Evolutionary conservation across 148 eudicot species (phyloP).

Genomic region (Rhododendron mucronatum): DNA sequence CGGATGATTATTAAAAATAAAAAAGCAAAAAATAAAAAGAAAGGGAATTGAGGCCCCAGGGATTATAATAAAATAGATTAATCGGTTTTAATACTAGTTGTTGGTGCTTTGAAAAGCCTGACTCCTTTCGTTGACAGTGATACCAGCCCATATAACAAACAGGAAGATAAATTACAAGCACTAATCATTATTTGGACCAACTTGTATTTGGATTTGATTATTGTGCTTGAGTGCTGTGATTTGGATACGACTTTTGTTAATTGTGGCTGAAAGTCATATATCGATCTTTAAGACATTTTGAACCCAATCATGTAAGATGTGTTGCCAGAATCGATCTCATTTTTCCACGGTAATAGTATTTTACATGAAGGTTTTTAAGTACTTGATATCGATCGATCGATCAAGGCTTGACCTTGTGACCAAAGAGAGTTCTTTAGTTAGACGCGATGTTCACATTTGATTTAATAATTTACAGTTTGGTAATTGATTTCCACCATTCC

Average conservation of each 20-base stretch:
- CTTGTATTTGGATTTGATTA: background rate
- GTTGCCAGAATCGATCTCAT: too few relatives aligned
- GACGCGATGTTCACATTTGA: too few relatives aligned
- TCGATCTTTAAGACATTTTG: background rate
- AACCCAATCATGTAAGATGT: background rate
- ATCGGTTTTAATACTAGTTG: background rate
- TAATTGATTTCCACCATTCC: too few relatives aligned
- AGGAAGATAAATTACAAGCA: background rate
- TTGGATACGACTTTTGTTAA: background rate
- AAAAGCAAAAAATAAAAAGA: background rate
- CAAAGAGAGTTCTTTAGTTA: too few relatives aligned
- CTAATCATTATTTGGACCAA: background rate
- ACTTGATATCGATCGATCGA: too few relatives aligned
- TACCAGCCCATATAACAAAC: background rate
- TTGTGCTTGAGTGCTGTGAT: background rate
- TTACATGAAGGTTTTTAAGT: too few relatives aligned
- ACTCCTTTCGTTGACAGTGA: conserved; percentile 5
- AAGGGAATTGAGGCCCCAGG: background rate
- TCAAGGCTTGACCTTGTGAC: too few relatives aligned
- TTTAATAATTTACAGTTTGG: too few relatives aligned
- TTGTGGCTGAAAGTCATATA: background rate
- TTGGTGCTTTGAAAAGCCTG: background rate
- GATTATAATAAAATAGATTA: background rate
- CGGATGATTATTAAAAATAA: too few relatives aligned
- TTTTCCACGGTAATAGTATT: too few relatives aligned